phyloP scores from a whole-genome alignment of 2,329 filamentous ascomycete species.

The Pyricularia sp. region DNA sequence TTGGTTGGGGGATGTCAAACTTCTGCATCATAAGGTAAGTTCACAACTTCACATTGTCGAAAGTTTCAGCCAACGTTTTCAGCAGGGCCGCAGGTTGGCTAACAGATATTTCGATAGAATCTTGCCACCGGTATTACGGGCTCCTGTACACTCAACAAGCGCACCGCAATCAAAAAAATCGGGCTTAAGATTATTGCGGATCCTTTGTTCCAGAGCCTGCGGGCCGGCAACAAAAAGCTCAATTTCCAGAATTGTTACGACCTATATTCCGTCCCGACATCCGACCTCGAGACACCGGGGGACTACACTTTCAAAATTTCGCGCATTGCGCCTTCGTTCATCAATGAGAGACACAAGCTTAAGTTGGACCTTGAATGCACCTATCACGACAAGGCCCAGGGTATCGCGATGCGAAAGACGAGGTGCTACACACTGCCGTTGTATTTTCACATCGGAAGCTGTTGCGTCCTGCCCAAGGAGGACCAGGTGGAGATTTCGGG shows the following conservation, averaged over 20 bases:
- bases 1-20: neutral
- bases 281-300: neutral
- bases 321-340: neutral
- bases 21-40: neutral
- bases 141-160: constrained; percentile 43
- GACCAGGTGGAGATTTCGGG: neutral
- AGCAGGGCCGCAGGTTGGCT: neutral
- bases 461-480: neutral
- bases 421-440: neutral
- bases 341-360: neutral
- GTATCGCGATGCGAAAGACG: neutral
- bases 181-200: constrained; percentile 64
- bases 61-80: too few relatives aligned
- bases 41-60: too few relatives aligned
- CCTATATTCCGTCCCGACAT: neutral
- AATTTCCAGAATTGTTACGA: constrained; percentile 1
- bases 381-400: neutral
- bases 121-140: neutral
- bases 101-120: neutral
- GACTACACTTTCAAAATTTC: neutral
- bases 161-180: constrained; percentile 53
- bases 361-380: neutral
- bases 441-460: neutral
- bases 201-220: neutral
- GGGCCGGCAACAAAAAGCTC: neutral